Evolutionary conservation across 2,329 filamentous ascomycete genomes (phyloP), one percentile per base, ranked within the genome.

Genomic region (Phyllosticta citribraziliensis): DNA sequence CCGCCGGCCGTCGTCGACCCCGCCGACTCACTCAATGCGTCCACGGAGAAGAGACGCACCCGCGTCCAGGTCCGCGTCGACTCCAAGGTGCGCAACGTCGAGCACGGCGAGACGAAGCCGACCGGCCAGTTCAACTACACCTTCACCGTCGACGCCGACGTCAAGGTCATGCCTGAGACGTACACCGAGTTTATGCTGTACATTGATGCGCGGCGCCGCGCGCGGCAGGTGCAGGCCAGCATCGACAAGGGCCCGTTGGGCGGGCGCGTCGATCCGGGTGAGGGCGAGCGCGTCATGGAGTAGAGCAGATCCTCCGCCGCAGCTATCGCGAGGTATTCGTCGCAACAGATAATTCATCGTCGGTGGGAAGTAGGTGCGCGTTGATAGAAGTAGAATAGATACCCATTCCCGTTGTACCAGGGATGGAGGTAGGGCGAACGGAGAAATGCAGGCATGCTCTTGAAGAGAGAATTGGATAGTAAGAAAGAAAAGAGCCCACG

Each of bases 121-220:
- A 89, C 87, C 0, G 88, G 88, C 4, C 85, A 88, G 67, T 90
- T 91, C 75, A 88, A 89, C 67, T 90, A 90, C 69, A 89, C 87
- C 0, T 89, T 89, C 69, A 78, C 81, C 59, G 84, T 88, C 2
- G 81, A 85, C 60, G 82, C 79, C 67, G 81, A 86, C 66, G 78
- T 88, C 54, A 80, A 84, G 67, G 82, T 89, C 20, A 83, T 88
- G 76, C 87, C 87, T 3, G 76, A 80, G 69, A 82, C 78, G 12
- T 87, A 86, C 66, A 78, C 79, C 53, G 84, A 86, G 66, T 85
- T 84, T 65, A 86, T 86, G 84, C 78, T 84, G 70, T 87, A 84
- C 70, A 77, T 85, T 17, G 84, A 86, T 74, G 83, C 84, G 5
- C 72, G 82, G 56, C 74, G 84, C 65, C 72, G 84, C 62, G 82